These are phyloP conservation scores for Echites panduratus DNA, from an alignment of 257 asterid species.

Conservation along the genomic window DNA sequence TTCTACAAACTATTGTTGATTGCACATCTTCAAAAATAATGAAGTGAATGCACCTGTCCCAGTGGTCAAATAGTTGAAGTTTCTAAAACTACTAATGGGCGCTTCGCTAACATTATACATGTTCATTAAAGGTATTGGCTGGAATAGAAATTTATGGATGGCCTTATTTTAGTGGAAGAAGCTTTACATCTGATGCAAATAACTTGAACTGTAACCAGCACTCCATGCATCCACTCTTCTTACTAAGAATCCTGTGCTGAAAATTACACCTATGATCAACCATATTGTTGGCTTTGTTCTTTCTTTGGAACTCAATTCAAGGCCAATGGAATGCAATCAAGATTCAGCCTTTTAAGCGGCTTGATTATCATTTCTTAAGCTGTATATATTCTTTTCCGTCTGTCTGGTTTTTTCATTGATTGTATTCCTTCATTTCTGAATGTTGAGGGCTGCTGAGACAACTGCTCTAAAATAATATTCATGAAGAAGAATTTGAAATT, in stretches of 20 bases:
- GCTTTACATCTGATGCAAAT: background rate
- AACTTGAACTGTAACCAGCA: background rate
- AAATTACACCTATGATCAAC: background rate
- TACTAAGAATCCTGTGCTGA: background rate
- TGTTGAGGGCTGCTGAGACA: background rate
- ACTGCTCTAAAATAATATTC: too few relatives aligned
- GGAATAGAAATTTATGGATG: background rate
- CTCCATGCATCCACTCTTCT: background rate
- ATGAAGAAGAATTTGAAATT: too few relatives aligned
- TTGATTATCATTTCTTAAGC: too few relatives aligned
- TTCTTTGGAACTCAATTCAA: background rate
- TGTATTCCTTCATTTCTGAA: background rate
- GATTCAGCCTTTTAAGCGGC: background rate
- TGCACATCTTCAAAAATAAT: background rate
- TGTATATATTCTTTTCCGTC: background rate
- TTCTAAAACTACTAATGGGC: background rate
- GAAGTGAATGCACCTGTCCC: background rate
- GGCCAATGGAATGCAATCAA: background rate
- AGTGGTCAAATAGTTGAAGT: background rate
- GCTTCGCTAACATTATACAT: background rate
- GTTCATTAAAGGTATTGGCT: background rate
- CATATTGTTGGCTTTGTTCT: background rate
- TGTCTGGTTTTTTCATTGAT: background rate
- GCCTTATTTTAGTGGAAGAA: background rate
- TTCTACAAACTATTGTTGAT: background rate